These are phyloP conservation scores for Arachnopeziza araneosa DNA, from an alignment of 2,329 filamentous ascomycete species.

Conservation along the genomic window DNA sequence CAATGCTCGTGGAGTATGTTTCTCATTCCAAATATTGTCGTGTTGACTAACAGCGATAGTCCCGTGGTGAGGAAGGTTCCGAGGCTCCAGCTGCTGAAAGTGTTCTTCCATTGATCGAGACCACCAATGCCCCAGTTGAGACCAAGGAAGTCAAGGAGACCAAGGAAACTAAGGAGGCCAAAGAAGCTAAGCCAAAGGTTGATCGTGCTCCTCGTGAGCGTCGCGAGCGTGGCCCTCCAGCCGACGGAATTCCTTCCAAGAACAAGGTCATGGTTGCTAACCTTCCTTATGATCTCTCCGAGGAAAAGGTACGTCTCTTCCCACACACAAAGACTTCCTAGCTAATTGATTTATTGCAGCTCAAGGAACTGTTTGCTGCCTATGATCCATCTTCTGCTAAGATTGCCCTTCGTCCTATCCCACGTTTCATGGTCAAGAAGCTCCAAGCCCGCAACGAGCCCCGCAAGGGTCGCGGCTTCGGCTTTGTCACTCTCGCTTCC, in stretches of 20 bases:
- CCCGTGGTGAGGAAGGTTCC: conserved; percentile 33
- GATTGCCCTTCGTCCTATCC: conserved; percentile 96
- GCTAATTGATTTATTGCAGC: conserved; percentile 45
- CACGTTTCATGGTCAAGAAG: conserved; percentile 99
- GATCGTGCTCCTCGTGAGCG: conserved; percentile 54
- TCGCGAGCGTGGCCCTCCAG: conserved; percentile 85
- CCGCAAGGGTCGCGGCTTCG: conserved; percentile 98
- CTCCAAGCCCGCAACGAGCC: conserved; percentile 95
- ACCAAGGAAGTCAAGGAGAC: conserved; percentile 43
- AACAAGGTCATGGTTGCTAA: conserved; percentile 99
- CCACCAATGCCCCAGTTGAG: conserved; percentile 50
- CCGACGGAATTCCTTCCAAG: conserved; percentile 96
- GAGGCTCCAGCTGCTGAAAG: conserved; percentile 47
- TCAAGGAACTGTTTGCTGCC: conserved; percentile 92
- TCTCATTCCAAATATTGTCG: conserved; percentile 14
- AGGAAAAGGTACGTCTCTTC: conserved; percentile 72
- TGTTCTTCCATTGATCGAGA: conserved; percentile 54
- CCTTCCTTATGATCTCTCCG: conserved; percentile 94
- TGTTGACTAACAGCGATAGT: conserved; percentile 20
- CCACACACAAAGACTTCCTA: conserved; percentile 6
- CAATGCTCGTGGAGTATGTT: conserved; percentile 60
- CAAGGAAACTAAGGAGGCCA: conserved; percentile 42
- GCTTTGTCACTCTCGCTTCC: conserved; percentile 91
- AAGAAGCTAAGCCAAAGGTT: conserved; percentile 32
- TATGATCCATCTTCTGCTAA: conserved; percentile 94